Base-by-base conservation (phyloP, 1,284 basidiomycete genomes). In the Lignosus rhinocerotis region DNA sequence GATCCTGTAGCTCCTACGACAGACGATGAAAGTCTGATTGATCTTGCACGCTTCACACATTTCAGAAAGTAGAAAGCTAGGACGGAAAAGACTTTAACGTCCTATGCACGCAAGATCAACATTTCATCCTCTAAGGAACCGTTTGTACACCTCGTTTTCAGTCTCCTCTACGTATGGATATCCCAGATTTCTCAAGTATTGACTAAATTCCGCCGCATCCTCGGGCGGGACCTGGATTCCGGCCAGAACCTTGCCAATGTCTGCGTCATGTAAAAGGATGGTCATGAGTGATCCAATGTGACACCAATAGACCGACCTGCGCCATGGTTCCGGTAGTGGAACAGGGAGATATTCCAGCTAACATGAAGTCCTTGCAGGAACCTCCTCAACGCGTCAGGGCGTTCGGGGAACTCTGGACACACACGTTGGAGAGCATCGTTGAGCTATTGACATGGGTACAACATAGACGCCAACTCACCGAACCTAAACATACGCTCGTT, bases 281-380 rank as follows among this genome's bases (percentile, higher is more conserved):
- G 51, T 60, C 38, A 67, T 61, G 33, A 51, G 25, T 38, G 38
- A 39, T 44, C 56, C 19, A 53, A 14, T 38, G 48, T n/a, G 38
- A 14, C 36, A 34, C 56, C 46, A 58, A 19, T 33, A 60, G 8
- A 78, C 86, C 62, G 68, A 92, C 94, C 94, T 68, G 90, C 94
- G 33, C 96, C 96, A 66, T 99, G 96, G 73, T 98, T 98, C 58
- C 96, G 84, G 75, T 99, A 99, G 73, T 99, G 97, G 79, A 98
- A 99, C 61, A 99, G 75, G 1, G 93, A 92, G 53, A 99, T 93
- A 75, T 97, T 98, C 94, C 96, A 98, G 14, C 87, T 89, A 32
- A 84, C 80, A 51, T 90, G 89, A 53, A 99, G 73, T 3, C 90
- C 90, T 19, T 87, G 77, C 63, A 98, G 78, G 79, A 99, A 99